Evolutionary conservation across 164 flowering plant genomes (phyloP), one percentile per base, ranked within the genome.

Genomic region (Amborella trichopoda): DNA sequence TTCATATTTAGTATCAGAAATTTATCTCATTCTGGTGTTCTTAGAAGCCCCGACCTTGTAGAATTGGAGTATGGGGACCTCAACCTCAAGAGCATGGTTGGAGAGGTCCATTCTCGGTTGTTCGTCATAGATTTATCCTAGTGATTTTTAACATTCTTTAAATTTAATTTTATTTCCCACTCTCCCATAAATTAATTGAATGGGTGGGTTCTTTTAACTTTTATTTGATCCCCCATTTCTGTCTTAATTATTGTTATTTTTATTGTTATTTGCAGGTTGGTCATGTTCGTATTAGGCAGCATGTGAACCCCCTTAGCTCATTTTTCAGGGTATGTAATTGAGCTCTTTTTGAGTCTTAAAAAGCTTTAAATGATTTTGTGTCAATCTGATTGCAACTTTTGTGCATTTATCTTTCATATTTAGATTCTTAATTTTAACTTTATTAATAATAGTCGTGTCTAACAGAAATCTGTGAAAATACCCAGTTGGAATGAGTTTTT

Each of bases 261-360:
- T 0, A 8, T 30, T 30, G 11, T 30, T 30, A 8, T 37, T 59
- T 71, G 76, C 85, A 77, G 49, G 61, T 78, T 57, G 93, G 93
- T 46, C 82, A 73, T 56, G 76, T 80, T 49, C 71, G 93, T 50
- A 71, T 82, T 49, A 68, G 97, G 58, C 97, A 82, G 63, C 97
- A 89, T 74, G 97, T 82, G 42, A 89, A 85, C 53, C 95, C 94
- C 54, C 84, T 85, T 23, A 68, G 70, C 43, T 49, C 80, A 4
- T 61, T 74, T 11, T 59, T 71, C 50, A 54, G 66, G 46, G 97
- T 89, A 67, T 49, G 62, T 37, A n/a, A 5, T 37, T 21, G 8
- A n/a, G 6, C 41, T 37, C 13, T 30, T 20, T 25, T 4, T 28
- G 2, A 18, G 13, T 25, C 12, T 25, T 19, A 20, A 19, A 16